Base-by-base conservation (phyloP, 2,329 filamentous ascomycete species). In the Paecilomyces niveus region DNA sequence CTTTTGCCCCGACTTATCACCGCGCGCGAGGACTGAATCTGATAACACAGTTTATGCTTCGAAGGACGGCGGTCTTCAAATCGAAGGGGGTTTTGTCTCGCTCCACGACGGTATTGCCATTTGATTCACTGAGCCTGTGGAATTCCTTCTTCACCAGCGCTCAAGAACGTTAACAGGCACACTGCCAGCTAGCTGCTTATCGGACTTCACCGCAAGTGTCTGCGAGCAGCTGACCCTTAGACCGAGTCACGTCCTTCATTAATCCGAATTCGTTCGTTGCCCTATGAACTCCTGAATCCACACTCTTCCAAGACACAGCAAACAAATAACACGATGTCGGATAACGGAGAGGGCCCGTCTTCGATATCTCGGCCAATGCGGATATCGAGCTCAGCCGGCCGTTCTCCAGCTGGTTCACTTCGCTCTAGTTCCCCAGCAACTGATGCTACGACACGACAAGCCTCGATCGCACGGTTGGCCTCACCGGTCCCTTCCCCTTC, bases 391-490 rank as follows among this genome's bases (percentile, higher is more conserved):
- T 52, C 22, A 29, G 5, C 22, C 29, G 22, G 56, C 65, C 70
- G 26, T 67, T 69, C 32, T 64, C 67, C n/a, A 62, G 63, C 57
- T 45, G 68, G 66, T 18, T 70, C 63, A 13, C 39, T 59, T 53
- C 65, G 58, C 33, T 59, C 72, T 24, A 68, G 67, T 13, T 78
- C 77, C 33, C 74, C 75, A 51, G 64, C 68, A 24, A 63, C 70
- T 52, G 77, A 78, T 29, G 78, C 78, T 22, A 70, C 78, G 32
- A 75, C 75, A 49, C 74, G 80, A 68, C 81, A 81, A 57, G 76
- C 78, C 22, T 81, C 81, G 15, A 83, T 78, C n/a, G 81, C 80
- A 54, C 76, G 82, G 53, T 71, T 84, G 45, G 81, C 80, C 45
- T 84, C 82, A 7, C 82, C 83, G 2, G 69, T 86, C 32, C 82